phyloP scores from a whole-genome alignment of 2,329 filamentous ascomycete species.

The Colletotrichum trifolii region DNA sequence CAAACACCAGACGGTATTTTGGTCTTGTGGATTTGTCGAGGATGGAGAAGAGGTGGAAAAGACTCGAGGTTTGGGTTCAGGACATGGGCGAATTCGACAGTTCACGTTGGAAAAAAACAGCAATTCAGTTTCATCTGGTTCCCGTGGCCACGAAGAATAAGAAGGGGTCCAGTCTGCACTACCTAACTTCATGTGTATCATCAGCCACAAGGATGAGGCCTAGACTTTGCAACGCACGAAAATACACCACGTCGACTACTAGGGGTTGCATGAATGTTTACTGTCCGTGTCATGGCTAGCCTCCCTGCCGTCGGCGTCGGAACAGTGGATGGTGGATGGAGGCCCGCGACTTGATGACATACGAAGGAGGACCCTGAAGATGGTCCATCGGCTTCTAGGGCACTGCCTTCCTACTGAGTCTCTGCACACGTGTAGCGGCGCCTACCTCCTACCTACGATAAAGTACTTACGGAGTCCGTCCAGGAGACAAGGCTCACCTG shows the following conservation, averaged over 20 bases:
- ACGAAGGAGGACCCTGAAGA: background rate
- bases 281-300: constrained; percentile 14
- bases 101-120: constrained; percentile 7
- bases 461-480: constrained; percentile 3
- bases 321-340: too few relatives aligned
- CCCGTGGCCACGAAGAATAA: constrained; percentile 6
- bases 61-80: background rate
- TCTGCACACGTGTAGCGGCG: too few relatives aligned
- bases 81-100: constrained; percentile 6
- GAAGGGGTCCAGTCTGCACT: constrained; percentile 12
- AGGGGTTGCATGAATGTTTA: constrained; percentile 33
- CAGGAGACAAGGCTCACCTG: constrained; percentile 21
- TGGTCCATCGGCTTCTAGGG: too few relatives aligned
- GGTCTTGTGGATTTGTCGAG: background rate
- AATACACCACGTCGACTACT: constrained; percentile 6
- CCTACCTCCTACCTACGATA: too few relatives aligned
- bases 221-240: background rate
- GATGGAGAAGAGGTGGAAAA: background rate
- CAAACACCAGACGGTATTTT: background rate
- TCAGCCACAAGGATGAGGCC: background rate
- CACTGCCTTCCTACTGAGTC: too few relatives aligned
- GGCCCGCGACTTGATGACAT: constrained; percentile 19
- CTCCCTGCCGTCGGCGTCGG: background rate
- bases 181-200: too few relatives aligned
- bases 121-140: constrained; percentile 30